A percentile compares a stretch with the other conserved stretches of the same genome.
These are phyloP conservation scores for Mycosphaerelloides madeirae DNA, from an alignment of 2,329 filamentous ascomycete genomes.

Conservation along the genomic window DNA sequence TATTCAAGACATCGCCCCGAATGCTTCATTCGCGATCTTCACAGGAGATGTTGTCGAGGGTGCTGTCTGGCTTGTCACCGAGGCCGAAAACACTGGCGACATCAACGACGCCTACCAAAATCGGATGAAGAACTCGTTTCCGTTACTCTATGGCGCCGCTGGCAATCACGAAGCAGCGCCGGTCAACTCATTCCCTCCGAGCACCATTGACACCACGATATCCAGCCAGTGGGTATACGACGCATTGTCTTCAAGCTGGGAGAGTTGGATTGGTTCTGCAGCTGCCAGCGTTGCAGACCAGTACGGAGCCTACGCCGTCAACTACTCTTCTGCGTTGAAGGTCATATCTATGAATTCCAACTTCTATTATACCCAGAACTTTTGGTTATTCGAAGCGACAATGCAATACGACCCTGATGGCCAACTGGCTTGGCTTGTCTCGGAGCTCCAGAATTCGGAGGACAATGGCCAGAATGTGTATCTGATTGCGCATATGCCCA, in stretches of 20 bases:
- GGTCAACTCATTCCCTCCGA: constrained; percentile 21
- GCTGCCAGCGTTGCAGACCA: constrained; percentile 31
- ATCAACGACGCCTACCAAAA: constrained; percentile 44
- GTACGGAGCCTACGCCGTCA: constrained; percentile 49
- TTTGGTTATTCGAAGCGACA: constrained; percentile 50
- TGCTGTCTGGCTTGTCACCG: constrained; percentile 37
- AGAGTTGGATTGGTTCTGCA: constrained; percentile 44
- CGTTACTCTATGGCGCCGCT: constrained; percentile 48
- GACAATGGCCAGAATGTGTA: constrained; percentile 50
- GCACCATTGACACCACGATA: constrained; percentile 4
- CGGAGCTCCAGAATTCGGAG: constrained; percentile 52
- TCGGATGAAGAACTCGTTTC: constrained; percentile 40
- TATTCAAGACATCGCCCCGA: constrained; percentile 35
- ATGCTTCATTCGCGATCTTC: constrained; percentile 54
- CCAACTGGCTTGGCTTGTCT: constrained; percentile 53
- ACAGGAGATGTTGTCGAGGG: constrained; percentile 57
- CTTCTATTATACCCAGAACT: constrained; percentile 55
- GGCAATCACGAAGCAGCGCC: constrained; percentile 53
- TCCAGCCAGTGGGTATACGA: constrained; percentile 52
- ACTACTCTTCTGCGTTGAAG: constrained; percentile 42
- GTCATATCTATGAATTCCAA: constrained; percentile 59
- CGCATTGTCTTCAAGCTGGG: constrained; percentile 45
- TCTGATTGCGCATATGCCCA: constrained; percentile 55
- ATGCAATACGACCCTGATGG: constrained; percentile 50
- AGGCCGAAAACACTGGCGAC: constrained; percentile 31